Evolutionary conservation across 2,329 filamentous ascomycete species (phyloP).

Genomic region (Apiospora phragmitis): DNA sequence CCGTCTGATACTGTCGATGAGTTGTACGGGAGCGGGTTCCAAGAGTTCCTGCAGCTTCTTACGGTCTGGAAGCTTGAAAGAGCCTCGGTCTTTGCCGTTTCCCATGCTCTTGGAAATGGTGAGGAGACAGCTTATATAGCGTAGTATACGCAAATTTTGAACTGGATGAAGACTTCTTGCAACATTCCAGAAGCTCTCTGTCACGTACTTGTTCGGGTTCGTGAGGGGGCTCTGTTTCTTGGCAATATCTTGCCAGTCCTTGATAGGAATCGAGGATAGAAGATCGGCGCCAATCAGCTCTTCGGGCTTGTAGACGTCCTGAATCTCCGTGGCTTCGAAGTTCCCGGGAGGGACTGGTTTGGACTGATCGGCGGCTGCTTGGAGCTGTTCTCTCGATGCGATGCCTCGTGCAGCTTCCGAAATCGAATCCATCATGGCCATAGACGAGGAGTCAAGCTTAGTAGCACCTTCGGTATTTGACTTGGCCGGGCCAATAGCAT

Average conservation of each 20-base stretch:
- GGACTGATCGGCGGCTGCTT: conserved; percentile 62
- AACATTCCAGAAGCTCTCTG: conserved; percentile 57
- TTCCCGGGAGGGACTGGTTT: conserved; percentile 76
- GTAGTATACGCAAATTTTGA: conserved; percentile 56
- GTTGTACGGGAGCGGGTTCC: conserved; percentile 57
- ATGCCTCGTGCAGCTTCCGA: conserved; percentile 63
- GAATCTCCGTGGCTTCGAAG: conserved; percentile 62
- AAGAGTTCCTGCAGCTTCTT: conserved; percentile 62
- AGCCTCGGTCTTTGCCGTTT: conserved; percentile 47
- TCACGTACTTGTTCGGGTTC: conserved; percentile 64
- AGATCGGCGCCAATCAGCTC: conserved; percentile 68
- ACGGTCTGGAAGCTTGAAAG: conserved; percentile 55
- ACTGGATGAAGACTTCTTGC: conserved; percentile 55
- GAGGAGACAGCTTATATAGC: conserved; percentile 57
- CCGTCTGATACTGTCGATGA: conserved; percentile 67
- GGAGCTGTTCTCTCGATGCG: conserved; percentile 65
- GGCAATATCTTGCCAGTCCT: conserved; percentile 73
- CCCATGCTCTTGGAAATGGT: conserved; percentile 53
- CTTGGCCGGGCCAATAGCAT: conserved; percentile 65
- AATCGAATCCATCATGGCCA: conserved; percentile 65
- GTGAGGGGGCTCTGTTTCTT: conserved; percentile 57
- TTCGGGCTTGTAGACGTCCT: conserved; percentile 71
- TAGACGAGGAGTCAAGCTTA: conserved; percentile 55
- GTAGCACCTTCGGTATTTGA: conserved; percentile 31
- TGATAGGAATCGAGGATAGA: conserved; percentile 66